A percentile compares a stretch with the other conserved stretches of the same genome.
Evolutionary conservation across 2,329 filamentous ascomycete species (phyloP).

Genomic region (Zelopaecilomyces penicillatus): DNA sequence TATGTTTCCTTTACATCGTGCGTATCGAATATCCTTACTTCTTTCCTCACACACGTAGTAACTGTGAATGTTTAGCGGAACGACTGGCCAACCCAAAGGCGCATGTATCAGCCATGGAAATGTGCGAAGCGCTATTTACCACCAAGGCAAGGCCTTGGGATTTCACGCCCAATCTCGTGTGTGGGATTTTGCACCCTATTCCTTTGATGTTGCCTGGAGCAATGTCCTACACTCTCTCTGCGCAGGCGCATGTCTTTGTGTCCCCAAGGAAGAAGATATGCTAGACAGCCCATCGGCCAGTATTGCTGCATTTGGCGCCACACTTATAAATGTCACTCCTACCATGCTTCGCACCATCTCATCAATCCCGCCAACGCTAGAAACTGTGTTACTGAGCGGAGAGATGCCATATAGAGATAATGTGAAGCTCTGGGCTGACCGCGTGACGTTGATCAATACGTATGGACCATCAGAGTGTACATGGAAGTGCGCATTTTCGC

Average conservation of each 20-base stretch:
- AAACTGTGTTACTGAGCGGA: slow-evolving; percentile 2
- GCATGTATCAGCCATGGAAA: slow-evolving; percentile 12
- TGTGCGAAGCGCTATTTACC: slow-evolving; percentile 11
- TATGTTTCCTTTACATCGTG: slow-evolving; percentile 4
- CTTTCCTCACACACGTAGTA: background rate
- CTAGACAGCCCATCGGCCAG: background rate
- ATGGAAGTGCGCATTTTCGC: background rate
- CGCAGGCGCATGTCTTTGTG: slow-evolving; percentile 13
- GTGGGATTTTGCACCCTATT: slow-evolving; percentile 16
- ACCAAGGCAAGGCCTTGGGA: background rate
- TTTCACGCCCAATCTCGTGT: slow-evolving; percentile 7
- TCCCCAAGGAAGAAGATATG: slow-evolving; percentile 9
- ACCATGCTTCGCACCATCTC: background rate
- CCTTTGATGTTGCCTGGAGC: slow-evolving; percentile 13
- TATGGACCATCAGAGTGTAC: slow-evolving; percentile 7
- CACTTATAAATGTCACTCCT: slow-evolving; percentile 3
- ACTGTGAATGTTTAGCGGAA: too few relatives aligned
- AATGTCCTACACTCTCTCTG: slow-evolving; percentile 13
- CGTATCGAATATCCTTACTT: background rate
- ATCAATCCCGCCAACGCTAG: background rate
- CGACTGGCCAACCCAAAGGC: slow-evolving; percentile 17
- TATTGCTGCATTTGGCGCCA: background rate
- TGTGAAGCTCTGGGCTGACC: slow-evolving; percentile 1
- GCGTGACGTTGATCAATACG: slow-evolving; percentile 3
- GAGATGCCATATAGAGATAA: slow-evolving; percentile 3